These are phyloP conservation scores for Fusarium sp. DNA, from an alignment of 2,329 filamentous ascomycete genomes.

Conservation along the genomic window DNA sequence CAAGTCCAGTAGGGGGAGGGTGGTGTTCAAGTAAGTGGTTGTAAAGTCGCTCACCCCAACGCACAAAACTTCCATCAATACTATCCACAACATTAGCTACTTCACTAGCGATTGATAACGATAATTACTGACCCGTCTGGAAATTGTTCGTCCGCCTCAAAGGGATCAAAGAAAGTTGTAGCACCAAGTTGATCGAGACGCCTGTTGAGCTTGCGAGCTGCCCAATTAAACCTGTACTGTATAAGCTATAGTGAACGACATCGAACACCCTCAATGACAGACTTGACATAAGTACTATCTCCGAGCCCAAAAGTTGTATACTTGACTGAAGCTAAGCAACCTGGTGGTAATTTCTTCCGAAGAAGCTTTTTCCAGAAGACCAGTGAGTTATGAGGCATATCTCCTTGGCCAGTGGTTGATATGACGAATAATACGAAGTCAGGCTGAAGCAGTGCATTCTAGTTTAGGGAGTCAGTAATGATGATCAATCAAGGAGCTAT, in stretches of 20 bases:
- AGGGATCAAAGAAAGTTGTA: conserved; percentile 76
- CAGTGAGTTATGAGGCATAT: conserved; percentile 85
- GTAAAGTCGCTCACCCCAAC: conserved; percentile 78
- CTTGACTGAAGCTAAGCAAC: conserved; percentile 72
- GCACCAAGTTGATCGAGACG: conserved; percentile 87
- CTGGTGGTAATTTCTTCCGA: conserved; percentile 78
- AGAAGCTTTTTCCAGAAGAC: conserved; percentile 87
- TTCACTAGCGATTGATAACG: too few species aligned
- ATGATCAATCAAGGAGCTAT: neutral
- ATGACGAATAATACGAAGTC: conserved; percentile 80
- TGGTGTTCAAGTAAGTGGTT: conserved; percentile 72
- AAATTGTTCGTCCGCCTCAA: conserved; percentile 94
- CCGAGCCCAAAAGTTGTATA: conserved; percentile 93
- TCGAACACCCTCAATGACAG: conserved; percentile 43
- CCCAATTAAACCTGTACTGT: conserved; percentile 83
- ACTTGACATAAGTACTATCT: conserved; percentile 95
- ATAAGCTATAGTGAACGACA: neutral
- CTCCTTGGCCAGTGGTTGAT: conserved; percentile 94
- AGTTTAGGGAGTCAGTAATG: conserved; percentile 26
- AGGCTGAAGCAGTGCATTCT: conserved; percentile 63
- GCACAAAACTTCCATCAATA: conserved; percentile 82
- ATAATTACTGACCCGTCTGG: conserved; percentile 78
- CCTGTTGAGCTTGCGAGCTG: conserved; percentile 86
- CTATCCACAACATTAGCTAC: conserved; percentile 55
- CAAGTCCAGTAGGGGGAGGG: conserved; percentile 73